A percentile compares a stretch with the other conserved stretches of the same genome.
Conservation (phyloP, 805 yeast species). For the Candida succiphila region DNA sequence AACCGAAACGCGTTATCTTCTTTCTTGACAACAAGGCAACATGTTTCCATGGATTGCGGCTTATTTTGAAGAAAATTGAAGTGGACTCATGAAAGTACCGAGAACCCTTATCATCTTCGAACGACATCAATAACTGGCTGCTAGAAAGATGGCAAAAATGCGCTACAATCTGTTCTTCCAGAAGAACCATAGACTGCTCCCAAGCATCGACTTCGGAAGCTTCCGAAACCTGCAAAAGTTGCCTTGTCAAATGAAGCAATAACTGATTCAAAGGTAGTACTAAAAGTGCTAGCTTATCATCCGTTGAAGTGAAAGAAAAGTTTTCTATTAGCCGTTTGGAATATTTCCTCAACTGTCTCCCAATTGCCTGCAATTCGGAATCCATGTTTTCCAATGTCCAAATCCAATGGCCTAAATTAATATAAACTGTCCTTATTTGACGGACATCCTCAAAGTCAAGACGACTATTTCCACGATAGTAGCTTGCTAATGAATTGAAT, state of each 20-base stretch:
- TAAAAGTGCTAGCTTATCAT: conserved; percentile 2
- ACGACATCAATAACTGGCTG: conserved; percentile 5
- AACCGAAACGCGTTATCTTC: conserved; percentile 5
- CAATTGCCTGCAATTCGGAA: conserved; percentile 7
- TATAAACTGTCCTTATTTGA: conserved; percentile 14
- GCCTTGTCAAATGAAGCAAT: conserved; percentile 9
- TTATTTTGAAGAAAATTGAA: conserved; percentile 9
- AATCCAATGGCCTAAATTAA: conserved; percentile 13
- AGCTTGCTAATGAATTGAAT: conserved; percentile 3
- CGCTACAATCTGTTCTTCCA: conserved; percentile 8
- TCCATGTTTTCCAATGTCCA: conserved; percentile 11
- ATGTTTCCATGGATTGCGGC: conserved; percentile 17
- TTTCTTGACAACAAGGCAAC: conserved; percentile 8
- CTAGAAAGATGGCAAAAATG: conserved; percentile 11
- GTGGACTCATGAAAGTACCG: conserved; percentile 13
- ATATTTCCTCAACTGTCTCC: conserved; percentile 8
- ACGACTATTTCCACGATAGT: conserved; percentile 1
- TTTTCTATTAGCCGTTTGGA: conserved; percentile 5
- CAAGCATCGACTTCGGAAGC: conserved; percentile 1
- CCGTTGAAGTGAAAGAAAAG: neutral
- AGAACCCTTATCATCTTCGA: conserved; percentile 6
- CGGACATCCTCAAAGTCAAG: conserved; percentile 2
- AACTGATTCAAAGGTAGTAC: conserved; percentile 14
- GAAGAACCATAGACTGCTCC: conserved; percentile 1
- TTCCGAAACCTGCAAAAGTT: conserved; percentile 6